These are phyloP conservation scores for Mycena galericulata DNA, from an alignment of 768 basidiomycete genomes.

Conservation along the genomic window DNA sequence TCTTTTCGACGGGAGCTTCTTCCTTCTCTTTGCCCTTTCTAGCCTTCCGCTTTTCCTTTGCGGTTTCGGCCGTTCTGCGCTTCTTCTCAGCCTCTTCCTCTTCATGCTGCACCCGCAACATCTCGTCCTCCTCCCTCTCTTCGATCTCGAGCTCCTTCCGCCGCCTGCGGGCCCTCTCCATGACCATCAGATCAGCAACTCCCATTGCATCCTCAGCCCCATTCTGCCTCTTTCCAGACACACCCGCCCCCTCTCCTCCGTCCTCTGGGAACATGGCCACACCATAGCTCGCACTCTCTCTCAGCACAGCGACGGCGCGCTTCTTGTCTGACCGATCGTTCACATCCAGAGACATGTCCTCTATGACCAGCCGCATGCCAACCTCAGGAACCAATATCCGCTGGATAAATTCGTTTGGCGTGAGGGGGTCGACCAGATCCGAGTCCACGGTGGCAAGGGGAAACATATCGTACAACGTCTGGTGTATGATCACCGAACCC, in stretches of 20 bases:
- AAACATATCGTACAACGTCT: constrained; percentile 81
- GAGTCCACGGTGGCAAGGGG: constrained; percentile 70
- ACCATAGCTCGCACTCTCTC: constrained; percentile 86
- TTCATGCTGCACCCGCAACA: constrained; percentile 28
- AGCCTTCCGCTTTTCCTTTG: constrained; percentile 23
- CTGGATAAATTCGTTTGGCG: constrained; percentile 81
- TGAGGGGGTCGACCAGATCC: constrained; percentile 70
- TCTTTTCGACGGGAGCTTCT: constrained; percentile 6
- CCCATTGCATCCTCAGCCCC: constrained; percentile 46
- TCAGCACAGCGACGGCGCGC: constrained; percentile 68
- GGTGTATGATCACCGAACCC: constrained; percentile 84
- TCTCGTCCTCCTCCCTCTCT: constrained; percentile 48
- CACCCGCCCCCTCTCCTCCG: constrained; percentile 52
- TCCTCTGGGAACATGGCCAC: constrained; percentile 87
- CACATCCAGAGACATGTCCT: constrained; percentile 68
- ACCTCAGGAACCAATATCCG: constrained; percentile 93
- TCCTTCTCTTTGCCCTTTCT: constrained; percentile 31
- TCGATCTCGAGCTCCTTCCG: constrained; percentile 63
- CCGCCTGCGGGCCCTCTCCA: constrained; percentile 65
- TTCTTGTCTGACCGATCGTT: constrained; percentile 47
- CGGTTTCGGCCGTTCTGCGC: constrained; percentile 21
- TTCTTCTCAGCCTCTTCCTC: constrained; percentile 32
- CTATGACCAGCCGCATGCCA: constrained; percentile 82
- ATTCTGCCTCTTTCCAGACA: constrained; percentile 36
- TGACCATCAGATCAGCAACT: constrained; percentile 63